phyloP scores from a whole-genome alignment of 2,329 filamentous ascomycete genomes.

The Fusarium sp. region DNA sequence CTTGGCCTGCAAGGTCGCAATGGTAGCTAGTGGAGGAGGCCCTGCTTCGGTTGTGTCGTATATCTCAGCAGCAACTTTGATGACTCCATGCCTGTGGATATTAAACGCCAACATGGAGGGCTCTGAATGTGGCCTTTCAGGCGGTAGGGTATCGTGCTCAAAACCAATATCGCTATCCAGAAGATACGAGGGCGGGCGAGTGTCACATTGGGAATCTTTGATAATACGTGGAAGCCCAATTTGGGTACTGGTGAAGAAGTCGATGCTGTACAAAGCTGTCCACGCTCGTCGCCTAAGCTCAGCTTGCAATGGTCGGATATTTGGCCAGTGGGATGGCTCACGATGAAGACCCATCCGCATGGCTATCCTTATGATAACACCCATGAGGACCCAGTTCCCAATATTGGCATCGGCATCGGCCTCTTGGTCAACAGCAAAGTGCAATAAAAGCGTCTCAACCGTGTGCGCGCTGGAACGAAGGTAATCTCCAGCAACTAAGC shows the following conservation, averaged over 20 bases:
- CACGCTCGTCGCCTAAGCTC: conserved; percentile 28
- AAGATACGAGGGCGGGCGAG: conserved; percentile 11
- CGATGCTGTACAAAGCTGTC: conserved; percentile 31
- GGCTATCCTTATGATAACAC: conserved; percentile 26
- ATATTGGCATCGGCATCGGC: conserved; percentile 9
- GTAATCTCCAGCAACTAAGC: conserved; percentile 30
- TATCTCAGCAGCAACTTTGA: conserved; percentile 7
- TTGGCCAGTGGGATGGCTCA: conserved; percentile 31
- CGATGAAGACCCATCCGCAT: conserved; percentile 33
- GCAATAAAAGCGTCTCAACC: conserved; percentile 28
- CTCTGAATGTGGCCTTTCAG: neutral
- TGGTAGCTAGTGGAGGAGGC: neutral
- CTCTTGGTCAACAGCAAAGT: conserved; percentile 33
- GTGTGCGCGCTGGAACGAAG: conserved; percentile 25
- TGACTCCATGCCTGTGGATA: conserved; percentile 11
- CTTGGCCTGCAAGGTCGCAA: neutral
- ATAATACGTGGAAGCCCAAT: conserved; percentile 32
- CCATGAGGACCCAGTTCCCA: conserved; percentile 29
- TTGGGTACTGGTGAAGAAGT: conserved; percentile 37
- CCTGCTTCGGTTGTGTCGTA: conserved; percentile 10
- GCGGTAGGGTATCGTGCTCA: neutral
- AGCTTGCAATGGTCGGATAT: conserved; percentile 26
- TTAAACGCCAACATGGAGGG: conserved; percentile 2
- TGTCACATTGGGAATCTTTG: conserved; percentile 32
- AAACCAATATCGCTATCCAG: neutral